A percentile compares a stretch with the other conserved stretches of the same genome.
Conservation (phyloP, 83 land plant genomes). For the Picea abies region DNA sequence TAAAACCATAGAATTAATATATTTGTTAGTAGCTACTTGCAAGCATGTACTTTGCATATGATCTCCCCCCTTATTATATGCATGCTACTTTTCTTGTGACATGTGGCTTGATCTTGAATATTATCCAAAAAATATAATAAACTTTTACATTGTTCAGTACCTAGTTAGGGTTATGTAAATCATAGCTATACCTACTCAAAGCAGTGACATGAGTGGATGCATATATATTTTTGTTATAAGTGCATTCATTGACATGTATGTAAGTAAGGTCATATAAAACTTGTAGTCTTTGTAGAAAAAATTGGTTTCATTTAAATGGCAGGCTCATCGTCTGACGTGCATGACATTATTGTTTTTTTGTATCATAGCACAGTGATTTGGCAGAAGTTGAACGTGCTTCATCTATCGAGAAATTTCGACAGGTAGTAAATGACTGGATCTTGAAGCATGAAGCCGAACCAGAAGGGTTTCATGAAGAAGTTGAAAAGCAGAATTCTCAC, state of each 20-base stretch:
- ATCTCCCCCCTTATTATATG: background rate
- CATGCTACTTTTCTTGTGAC: background rate
- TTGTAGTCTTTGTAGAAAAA: background rate
- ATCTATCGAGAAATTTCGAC: conserved; percentile 62
- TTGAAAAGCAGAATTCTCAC: conserved; percentile 39
- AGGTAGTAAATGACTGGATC: conserved; percentile 60
- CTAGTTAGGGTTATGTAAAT: background rate
- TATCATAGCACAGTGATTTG: conserved; percentile 86
- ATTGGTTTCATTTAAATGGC: background rate
- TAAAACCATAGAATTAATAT: background rate
- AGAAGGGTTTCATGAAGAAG: conserved; percentile 19
- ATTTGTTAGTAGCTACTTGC: background rate
- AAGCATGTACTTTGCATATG: conserved; percentile 1
- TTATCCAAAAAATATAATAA: background rate
- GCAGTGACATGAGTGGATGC: background rate
- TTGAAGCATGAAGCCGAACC: conserved; percentile 22
- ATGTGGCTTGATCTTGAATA: no score
- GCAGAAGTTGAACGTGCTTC: conserved; percentile 63
- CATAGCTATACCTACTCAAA: background rate
- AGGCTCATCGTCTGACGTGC: background rate
- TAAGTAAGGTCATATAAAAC: background rate
- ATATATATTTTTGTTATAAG: background rate
- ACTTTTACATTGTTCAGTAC: background rate
- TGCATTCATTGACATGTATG: background rate
- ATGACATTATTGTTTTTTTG: background rate